Evolutionary conservation across 371 early-diverging fungal genomes (phyloP).

Genomic region (Capillidium rhysosporum): DNA sequence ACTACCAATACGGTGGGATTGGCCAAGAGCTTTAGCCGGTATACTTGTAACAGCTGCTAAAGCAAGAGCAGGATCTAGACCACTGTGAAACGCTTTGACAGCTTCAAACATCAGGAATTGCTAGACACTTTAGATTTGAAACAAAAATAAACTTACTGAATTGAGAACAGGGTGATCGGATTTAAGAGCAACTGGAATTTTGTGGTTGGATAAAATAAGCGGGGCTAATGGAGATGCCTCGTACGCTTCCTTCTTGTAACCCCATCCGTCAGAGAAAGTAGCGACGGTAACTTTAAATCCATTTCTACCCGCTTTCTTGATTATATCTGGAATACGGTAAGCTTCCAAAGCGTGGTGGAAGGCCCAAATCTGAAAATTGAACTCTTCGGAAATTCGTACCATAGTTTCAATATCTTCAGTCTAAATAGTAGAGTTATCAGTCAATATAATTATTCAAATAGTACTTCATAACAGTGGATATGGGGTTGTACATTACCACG

Average conservation of each 20-base stretch:
- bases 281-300: slow-evolving; percentile 37
- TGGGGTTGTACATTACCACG: slow-evolving; percentile 50
- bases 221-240: slow-evolving; percentile 38
- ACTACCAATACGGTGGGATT: slow-evolving; percentile 47
- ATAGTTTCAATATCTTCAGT: slow-evolving; percentile 49
- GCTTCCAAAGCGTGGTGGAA: slow-evolving; percentile 72
- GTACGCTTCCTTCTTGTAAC: slow-evolving; percentile 60
- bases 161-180: slow-evolving; percentile 65
- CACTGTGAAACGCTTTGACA: slow-evolving; percentile 56
- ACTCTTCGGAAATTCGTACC: slow-evolving; percentile 51
- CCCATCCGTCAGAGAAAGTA: slow-evolving; percentile 49
- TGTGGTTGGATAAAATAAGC: slow-evolving; percentile 38
- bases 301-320: slow-evolving; percentile 29
- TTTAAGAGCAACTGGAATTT: slow-evolving; percentile 60
- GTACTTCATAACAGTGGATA: slow-evolving; percentile 45
- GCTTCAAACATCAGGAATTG: slow-evolving; percentile 56
- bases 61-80: slow-evolving; percentile 35
- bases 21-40: slow-evolving; percentile 48
- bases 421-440: slow-evolving; percentile 8
- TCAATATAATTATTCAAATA: neutral
- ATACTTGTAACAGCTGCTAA: slow-evolving; percentile 46
- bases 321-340: slow-evolving; percentile 39
- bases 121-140: slow-evolving; percentile 11
- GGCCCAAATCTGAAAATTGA: slow-evolving; percentile 46
- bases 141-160: slow-evolving; percentile 15